phyloP scores from a whole-genome alignment of 73 alveolate species.

The Paramecium octaurelia region DNA sequence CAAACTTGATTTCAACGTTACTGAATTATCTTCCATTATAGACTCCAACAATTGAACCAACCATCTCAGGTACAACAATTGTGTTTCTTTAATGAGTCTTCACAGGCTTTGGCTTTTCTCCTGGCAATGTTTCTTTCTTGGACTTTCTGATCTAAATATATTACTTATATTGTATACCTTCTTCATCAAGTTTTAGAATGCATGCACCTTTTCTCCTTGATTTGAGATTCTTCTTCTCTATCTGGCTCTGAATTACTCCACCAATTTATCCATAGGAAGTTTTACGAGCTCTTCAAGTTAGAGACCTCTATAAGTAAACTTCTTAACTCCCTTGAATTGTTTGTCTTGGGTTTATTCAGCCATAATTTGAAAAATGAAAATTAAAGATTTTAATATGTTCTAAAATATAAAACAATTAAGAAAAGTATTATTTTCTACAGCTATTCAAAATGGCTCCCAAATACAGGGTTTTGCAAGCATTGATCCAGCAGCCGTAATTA shows the following conservation, averaged over 20 bases:
- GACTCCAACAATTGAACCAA: conserved; percentile 91
- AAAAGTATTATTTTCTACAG: background rate
- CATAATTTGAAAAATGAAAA: conserved; percentile 25
- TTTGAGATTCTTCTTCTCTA: background rate
- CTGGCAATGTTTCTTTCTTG: conserved; percentile 81
- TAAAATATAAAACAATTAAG: background rate
- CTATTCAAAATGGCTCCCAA: background rate
- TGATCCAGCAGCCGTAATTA: background rate
- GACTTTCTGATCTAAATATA: conserved; percentile 51
- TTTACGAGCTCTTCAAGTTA: conserved; percentile 25
- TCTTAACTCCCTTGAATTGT: conserved; percentile 42
- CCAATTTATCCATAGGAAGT: conserved; percentile 28
- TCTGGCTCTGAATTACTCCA: conserved; percentile 40
- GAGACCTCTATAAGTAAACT: conserved; percentile 39
- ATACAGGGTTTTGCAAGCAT: background rate
- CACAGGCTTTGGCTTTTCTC: conserved; percentile 97
- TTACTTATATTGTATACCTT: background rate
- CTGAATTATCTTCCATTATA: conserved; percentile 89
- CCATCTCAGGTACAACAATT: conserved; percentile 92
- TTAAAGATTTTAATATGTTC: conserved; percentile 10
- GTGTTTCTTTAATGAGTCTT: conserved; percentile 95
- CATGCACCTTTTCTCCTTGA: conserved; percentile 24
- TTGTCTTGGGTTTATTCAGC: conserved; percentile 34
- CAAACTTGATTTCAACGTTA: conserved; percentile 93
- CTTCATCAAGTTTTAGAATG: conserved; percentile 19